Base-by-base conservation (phyloP, 2,329 filamentous ascomycete genomes). In the Thelonectria discophora region DNA sequence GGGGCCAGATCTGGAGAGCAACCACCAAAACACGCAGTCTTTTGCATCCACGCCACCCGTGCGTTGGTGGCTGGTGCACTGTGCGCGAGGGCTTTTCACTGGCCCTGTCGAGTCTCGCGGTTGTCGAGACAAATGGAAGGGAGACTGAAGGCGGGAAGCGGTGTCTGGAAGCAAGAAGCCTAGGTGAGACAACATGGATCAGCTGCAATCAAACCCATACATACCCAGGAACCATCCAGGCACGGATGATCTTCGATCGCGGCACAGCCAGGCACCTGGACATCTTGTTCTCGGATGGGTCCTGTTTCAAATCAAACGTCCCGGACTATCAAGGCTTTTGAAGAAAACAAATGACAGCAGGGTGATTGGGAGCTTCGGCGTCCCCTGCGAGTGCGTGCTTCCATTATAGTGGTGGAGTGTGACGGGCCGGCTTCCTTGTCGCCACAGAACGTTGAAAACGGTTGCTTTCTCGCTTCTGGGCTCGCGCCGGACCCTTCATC, bases 1-100 rank as follows among this genome's bases (percentile, higher is more conserved):
- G 39, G n/a, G 62, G 47, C 62, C 65, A 69, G 63, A 70, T 69
- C 66, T 69, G 49, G 55, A 52, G 58, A 24, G 46, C 47, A 57
- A 34, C 37, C 45, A 30, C 42, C 53, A 42, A 20, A 58, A 60
- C 21, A n/a, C n/a, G n/a, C 21, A 58, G 55, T 57, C 61, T 57
- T 65, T 66, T 65, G 66, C 13, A 62, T 54, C 48, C 58, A 68
- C 63, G 61, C 65, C 68, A 66, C 59, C 34, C 37, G 40, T 63
- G 42, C 53, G 63, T 63, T 63, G 62, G 50, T 20, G 20, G n/a
- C 34, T 40, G 45, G 53, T 65, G 68, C 68, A 47, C 46, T 39
- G 40, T 43, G 49, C 53, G 51, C 21, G 56, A 65, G 58, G 54
- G 64, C 59, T 66, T 66, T 50, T 58, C 47, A 58, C 59, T 37